These are phyloP conservation scores for Rosa rugosa DNA, from an alignment of 306 rosid species.

Conservation along the genomic window DNA sequence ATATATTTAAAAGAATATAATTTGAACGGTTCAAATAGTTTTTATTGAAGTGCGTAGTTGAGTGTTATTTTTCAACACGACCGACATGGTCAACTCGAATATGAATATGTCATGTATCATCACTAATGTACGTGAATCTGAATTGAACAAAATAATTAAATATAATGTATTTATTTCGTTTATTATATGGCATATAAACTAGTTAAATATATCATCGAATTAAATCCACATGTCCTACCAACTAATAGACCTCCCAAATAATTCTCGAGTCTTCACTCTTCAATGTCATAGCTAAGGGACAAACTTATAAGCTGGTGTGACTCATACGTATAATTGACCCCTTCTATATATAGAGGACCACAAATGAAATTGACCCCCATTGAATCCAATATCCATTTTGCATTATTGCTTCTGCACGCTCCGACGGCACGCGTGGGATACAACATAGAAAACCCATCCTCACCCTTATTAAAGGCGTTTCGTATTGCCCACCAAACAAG, in stretches of 20 bases:
- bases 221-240: not conserved
- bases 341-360: constrained; percentile 33
- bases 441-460: not conserved
- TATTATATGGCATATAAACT: not conserved
- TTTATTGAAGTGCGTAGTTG: not conserved
- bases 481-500: constrained; percentile 24
- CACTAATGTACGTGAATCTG: not conserved
- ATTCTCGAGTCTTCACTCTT: constrained; percentile 19
- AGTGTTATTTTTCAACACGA: not conserved
- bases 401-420: not conserved
- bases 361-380: constrained; percentile 16
- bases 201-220: not conserved
- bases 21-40: not conserved
- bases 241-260: not conserved
- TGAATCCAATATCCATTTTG: constrained; percentile 10
- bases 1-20: not conserved
- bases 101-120: not conserved
- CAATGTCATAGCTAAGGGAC: constrained; percentile 4
- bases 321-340: not conserved
- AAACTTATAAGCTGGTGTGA: constrained; percentile 4
- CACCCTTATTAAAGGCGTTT: not conserved
- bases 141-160: not conserved
- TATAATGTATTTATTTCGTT: not conserved
- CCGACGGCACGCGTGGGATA: constrained; percentile 17
- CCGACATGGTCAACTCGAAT: not conserved